Evolutionary conservation across 768 basidiomycete genomes (phyloP).

Genomic region (Serendipita sp.): DNA sequence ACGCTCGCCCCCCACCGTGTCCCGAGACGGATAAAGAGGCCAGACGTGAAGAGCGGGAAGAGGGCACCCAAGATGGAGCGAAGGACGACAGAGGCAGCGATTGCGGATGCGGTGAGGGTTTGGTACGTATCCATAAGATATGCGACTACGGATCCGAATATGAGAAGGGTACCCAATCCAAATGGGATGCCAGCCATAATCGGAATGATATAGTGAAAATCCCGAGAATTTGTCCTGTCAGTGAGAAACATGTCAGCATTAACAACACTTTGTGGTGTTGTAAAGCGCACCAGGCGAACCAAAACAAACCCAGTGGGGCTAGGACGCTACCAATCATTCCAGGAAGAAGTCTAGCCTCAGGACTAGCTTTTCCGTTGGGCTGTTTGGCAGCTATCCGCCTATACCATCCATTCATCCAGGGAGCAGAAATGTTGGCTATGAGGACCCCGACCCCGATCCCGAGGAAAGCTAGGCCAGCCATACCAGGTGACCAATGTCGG

Average conservation of each 20-base stretch:
- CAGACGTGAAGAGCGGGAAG: slow-evolving; percentile 42
- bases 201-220: slow-evolving; percentile 49
- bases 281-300: slow-evolving; percentile 44
- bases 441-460: slow-evolving; percentile 45
- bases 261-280: background rate
- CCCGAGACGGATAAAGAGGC: slow-evolving; percentile 36
- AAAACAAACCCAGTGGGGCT: slow-evolving; percentile 43
- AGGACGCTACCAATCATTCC: slow-evolving; percentile 37
- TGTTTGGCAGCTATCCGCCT: slow-evolving; percentile 32
- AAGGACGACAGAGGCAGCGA: slow-evolving; percentile 51
- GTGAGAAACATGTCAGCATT: background rate
- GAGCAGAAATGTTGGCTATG: slow-evolving; percentile 33
- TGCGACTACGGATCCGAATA: slow-evolving; percentile 46
- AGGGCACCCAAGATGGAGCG: slow-evolving; percentile 46
- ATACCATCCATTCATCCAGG: slow-evolving; percentile 39
- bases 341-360: slow-evolving; percentile 48
- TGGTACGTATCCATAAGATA: slow-evolving; percentile 59
- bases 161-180: slow-evolving; percentile 45
- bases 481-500: slow-evolving; percentile 34
- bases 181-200: slow-evolving; percentile 53
- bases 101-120: slow-evolving; percentile 41
- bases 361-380: slow-evolving; percentile 34
- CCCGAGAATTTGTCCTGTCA: slow-evolving; percentile 32
- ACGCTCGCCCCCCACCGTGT: slow-evolving; percentile 40
- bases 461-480: slow-evolving; percentile 45